These are phyloP conservation scores for Arthrobotrys iridis DNA, from an alignment of 2,329 filamentous ascomycete genomes.

Conservation along the genomic window DNA sequence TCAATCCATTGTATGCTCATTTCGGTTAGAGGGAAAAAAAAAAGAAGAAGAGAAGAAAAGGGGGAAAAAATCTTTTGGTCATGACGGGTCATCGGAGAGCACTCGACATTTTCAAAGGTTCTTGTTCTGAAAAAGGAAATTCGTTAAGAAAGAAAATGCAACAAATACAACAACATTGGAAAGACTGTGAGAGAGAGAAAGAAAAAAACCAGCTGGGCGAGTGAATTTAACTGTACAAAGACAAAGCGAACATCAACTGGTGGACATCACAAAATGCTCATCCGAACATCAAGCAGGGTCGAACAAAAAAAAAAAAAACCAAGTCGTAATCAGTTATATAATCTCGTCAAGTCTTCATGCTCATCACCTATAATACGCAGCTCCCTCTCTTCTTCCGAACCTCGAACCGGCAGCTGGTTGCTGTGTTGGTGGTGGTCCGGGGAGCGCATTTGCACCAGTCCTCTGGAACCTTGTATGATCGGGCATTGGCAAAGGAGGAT, in stretches of 20 bases:
- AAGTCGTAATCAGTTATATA: background rate
- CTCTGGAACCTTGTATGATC: slow-evolving; percentile 34
- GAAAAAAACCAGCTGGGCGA: background rate
- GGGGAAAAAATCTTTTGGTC: background rate
- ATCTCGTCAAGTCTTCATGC: background rate
- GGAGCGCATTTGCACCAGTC: slow-evolving; percentile 10
- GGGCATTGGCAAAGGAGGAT: slow-evolving; percentile 16
- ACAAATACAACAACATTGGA: background rate
- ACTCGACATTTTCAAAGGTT: background rate
- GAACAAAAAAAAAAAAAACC: background rate
- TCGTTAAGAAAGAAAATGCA: slow-evolving; percentile 26
- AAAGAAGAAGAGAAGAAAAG: background rate
- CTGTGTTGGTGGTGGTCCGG: slow-evolving; percentile 23
- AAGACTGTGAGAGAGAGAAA: too few relatives aligned
- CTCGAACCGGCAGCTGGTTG: slow-evolving; percentile 5
- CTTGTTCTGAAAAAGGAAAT: slow-evolving; percentile 5
- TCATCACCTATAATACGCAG: slow-evolving; percentile 29
- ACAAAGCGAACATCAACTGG: background rate
- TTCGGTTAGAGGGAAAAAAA: background rate
- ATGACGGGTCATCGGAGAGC: slow-evolving; percentile 1
- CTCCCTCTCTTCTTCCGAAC: slow-evolving; percentile 16
- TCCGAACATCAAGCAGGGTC: background rate
- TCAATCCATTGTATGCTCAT: background rate
- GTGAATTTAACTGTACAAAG: background rate
- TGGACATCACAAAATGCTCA: background rate